Evolutionary conservation across 192 early-diverging fungal species (phyloP).

Genomic region (Coemansia sp.): DNA sequence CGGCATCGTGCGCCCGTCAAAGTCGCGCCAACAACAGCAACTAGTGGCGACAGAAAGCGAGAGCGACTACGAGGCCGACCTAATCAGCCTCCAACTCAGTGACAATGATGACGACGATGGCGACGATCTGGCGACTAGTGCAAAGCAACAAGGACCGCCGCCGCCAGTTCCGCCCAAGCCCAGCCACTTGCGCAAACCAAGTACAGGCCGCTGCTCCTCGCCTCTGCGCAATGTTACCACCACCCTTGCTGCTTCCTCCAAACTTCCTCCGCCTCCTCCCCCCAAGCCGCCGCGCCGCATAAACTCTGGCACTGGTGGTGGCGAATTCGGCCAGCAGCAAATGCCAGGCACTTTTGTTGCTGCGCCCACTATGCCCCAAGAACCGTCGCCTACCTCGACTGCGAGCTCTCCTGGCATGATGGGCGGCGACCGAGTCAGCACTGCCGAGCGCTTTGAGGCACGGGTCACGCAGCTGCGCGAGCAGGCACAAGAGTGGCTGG

Average conservation of each 20-base stretch:
- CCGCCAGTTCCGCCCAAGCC: conserved; percentile 52
- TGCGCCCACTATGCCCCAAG: not conserved
- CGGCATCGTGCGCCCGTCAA: conserved; percentile 36
- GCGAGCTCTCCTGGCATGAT: conserved; percentile 1
- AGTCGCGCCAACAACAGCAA: not conserved
- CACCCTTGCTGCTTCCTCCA: no score
- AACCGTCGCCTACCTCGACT: not conserved
- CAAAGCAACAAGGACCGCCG: not conserved
- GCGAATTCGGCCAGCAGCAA: no score
- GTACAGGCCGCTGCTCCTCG: no score
- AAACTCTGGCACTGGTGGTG: no score
- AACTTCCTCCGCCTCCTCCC: no score
- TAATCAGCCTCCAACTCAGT: conserved; percentile 7
- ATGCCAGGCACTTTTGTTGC: no score
- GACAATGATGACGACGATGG: not conserved
- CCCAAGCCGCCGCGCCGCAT: conserved; percentile 26
- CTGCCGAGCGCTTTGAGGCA: conserved; percentile 27
- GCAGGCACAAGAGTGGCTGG: conserved; percentile 54
- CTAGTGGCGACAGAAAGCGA: not conserved
- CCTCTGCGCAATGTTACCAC: not conserved
- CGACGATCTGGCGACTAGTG: not conserved
- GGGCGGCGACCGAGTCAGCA: not conserved
- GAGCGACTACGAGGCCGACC: conserved; percentile 9
- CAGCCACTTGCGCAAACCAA: conserved; percentile 15
- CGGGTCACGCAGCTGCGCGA: conserved; percentile 26